Conservation (phyloP, 177 flowering plant genomes). For the Vitis hybrid region DNA sequence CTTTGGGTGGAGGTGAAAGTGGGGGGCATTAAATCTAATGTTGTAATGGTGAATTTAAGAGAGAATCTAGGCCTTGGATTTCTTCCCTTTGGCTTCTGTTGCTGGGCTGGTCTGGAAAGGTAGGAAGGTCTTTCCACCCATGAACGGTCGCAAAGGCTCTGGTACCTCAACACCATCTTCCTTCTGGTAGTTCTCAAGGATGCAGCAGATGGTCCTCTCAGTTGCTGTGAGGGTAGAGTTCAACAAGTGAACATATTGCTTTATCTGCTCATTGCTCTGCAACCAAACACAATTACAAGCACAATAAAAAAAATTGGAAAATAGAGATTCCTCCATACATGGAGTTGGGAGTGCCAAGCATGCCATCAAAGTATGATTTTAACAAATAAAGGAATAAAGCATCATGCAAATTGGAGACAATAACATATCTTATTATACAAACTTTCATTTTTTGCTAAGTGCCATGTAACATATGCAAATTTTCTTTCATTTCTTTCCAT, state of each 20-base stretch:
- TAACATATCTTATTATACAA: no score
- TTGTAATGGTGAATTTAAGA: neutral
- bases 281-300: slow-evolving; percentile 15
- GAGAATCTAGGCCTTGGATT: slow-evolving; percentile 37
- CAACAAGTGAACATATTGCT: slow-evolving; percentile 83
- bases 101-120: slow-evolving; percentile 51
- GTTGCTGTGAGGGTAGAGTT: slow-evolving; percentile 95
- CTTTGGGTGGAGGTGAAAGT: no score
- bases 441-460: no score
- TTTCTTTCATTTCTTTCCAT: no score
- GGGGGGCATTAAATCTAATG: no score
- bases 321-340: neutral
- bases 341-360: no score
- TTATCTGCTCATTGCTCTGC: slow-evolving; percentile 76
- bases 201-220: slow-evolving; percentile 89
- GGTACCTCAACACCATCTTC: slow-evolving; percentile 86
- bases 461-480: no score
- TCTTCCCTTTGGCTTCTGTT: slow-evolving; percentile 52
- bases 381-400: no score
- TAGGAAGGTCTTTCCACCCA: slow-evolving; percentile 63
- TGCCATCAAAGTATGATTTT: no score
- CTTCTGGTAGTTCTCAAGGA: slow-evolving; percentile 85
- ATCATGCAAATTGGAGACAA: no score
- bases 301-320: neutral
- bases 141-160: slow-evolving; percentile 44